phyloP scores from a whole-genome alignment of 2,329 filamentous ascomycete species.

The Microdochium bolleyi region DNA sequence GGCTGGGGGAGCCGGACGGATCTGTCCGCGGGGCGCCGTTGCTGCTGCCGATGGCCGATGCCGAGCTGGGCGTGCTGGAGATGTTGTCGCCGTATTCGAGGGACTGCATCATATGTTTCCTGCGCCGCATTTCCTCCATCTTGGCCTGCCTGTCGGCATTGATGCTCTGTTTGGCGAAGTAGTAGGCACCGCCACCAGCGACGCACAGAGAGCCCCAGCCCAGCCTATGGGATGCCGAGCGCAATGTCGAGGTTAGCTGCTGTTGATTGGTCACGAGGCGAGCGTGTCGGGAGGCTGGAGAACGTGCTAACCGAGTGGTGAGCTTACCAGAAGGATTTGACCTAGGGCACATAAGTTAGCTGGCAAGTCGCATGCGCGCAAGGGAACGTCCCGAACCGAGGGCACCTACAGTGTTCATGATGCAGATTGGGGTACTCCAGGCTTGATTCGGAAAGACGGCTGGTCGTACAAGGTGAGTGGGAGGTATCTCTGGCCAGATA shows the following conservation, averaged over 20 bases:
- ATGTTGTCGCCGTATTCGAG: constrained; percentile 39
- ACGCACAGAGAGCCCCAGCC: constrained; percentile 87
- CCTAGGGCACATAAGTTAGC: constrained; percentile 4
- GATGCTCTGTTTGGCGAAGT: constrained; percentile 91
- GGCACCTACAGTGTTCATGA: constrained; percentile 9
- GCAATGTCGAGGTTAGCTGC: constrained; percentile 9
- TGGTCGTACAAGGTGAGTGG: not conserved
- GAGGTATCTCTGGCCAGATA: not conserved
- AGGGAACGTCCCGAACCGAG: not conserved
- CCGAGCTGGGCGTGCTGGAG: constrained; percentile 22
- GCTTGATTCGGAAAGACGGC: not conserved
- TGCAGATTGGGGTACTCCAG: not conserved
- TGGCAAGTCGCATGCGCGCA: not conserved
- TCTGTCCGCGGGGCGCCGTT: constrained; percentile 49
- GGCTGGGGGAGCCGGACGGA: constrained; percentile 53
- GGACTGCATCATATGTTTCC: constrained; percentile 51
- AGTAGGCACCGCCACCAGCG: constrained; percentile 86
- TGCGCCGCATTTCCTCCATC: constrained; percentile 57
- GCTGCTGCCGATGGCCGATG: constrained; percentile 26
- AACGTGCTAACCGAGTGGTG: constrained; percentile 4
- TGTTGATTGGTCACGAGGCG: not conserved
- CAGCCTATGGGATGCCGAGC: constrained; percentile 46
- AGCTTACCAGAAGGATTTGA: constrained; percentile 9
- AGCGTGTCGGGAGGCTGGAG: not conserved
- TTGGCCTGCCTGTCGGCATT: constrained; percentile 77